phyloP scores from a whole-genome alignment of 2,329 filamentous ascomycete genomes.

The Anthostomella pinea region DNA sequence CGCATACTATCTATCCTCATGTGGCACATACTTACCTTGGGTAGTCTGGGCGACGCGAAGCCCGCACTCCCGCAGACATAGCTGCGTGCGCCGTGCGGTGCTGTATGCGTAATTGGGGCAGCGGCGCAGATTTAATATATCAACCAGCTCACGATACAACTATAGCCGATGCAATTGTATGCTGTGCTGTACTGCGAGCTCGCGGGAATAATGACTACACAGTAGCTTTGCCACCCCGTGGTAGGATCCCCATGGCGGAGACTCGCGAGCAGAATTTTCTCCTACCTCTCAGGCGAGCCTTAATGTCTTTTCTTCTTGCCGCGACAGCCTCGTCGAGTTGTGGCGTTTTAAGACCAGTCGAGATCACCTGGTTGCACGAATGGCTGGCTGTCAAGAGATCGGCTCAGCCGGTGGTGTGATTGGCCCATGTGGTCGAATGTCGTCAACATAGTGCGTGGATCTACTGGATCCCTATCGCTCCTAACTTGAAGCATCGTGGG shows the following conservation, averaged over 20 bases:
- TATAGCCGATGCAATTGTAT: slow-evolving; percentile 6
- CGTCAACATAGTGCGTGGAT: not conserved
- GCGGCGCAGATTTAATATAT: slow-evolving; percentile 3
- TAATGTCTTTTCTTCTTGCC: slow-evolving; percentile 7
- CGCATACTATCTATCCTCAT: too few species aligned
- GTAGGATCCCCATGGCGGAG: too few species aligned
- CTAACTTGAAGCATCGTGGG: not conserved
- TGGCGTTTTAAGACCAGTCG: slow-evolving; percentile 9
- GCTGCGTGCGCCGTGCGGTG: too few species aligned
- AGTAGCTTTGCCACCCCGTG: too few species aligned
- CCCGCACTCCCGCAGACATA: too few species aligned
- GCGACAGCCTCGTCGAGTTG: slow-evolving; percentile 14
- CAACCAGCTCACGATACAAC: slow-evolving; percentile 11
- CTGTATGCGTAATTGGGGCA: too few species aligned
- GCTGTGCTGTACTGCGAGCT: too few species aligned
- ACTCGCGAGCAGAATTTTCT: too few species aligned
- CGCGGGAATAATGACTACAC: too few species aligned
- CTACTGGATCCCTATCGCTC: not conserved
- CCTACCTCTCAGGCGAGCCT: too few species aligned
- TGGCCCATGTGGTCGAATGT: slow-evolving; percentile 4
- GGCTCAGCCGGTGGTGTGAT: slow-evolving; percentile 9
- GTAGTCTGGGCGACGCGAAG: too few species aligned
- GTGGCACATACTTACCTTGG: too few species aligned
- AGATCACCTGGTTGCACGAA: slow-evolving; percentile 9
- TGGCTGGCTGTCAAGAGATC: slow-evolving; percentile 10